Base-by-base conservation (phyloP, 352 stramenopile genomes). In the Phytophthora litchii region DNA sequence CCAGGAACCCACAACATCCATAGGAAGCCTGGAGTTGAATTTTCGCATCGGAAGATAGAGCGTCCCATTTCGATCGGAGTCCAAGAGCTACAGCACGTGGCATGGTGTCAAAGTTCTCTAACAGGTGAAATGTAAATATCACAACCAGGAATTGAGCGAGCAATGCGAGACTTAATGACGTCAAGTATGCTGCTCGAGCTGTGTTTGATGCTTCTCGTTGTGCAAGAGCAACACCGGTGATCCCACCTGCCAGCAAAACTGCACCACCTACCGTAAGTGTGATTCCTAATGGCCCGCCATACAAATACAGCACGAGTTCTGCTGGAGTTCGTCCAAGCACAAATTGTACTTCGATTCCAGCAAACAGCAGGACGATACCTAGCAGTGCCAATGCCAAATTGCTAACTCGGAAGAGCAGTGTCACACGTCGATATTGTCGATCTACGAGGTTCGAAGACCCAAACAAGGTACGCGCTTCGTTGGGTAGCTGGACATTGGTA, bases 251-350 rank as follows among this genome's bases (percentile, higher is more conserved):
- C 1, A 78, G 37, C 5, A 85, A 37, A 0, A 72, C 32, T 3
- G 34, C 48, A 14, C 78, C 76, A 23, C 70, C 63, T 0, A 51
- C 40, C 0, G 70, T 42, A 1, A 86, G 29, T 1, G 64, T 50
- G 9, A 77, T 37, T 10, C 73, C 78, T 5, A 84, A 51, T 1
- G 54, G 34, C 9, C 75, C 67, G 11, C 76, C 65, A 13, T 82
- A 88, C 14, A 88, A 50, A 14, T 77, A 81, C 0, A 88, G 41
- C 20, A 83, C 69, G 29, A 84, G 20, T 38, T 85, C 78, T 0
- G 66, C 54, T n/a, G 78, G 79, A 17, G 64, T 86, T 27, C 81
- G 76, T 25, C 78, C 78, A 20, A 88, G 64, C 4, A 88, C 73
- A 34, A 76, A 67, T 23, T 72, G 51, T 14, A 88, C 77, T 27